Conservation (phyloP, 257 asterid genomes). For the Echium plantagineum region DNA sequence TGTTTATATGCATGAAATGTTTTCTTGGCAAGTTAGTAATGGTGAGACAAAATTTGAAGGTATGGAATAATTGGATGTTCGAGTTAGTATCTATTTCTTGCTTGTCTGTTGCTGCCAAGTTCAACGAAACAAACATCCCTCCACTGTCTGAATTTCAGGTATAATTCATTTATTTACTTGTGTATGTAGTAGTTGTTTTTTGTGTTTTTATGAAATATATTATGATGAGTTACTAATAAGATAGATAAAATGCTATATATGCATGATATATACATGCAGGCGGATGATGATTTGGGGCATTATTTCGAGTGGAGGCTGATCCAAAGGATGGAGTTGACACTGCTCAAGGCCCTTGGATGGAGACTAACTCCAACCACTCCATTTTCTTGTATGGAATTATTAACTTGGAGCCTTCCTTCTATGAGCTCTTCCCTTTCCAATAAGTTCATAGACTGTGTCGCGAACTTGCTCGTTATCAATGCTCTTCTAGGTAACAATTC, state of each 20-base stretch:
- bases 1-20: too few species aligned
- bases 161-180: neutral
- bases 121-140: constrained; percentile 31
- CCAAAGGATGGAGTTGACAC: constrained; percentile 48
- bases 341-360: constrained; percentile 50
- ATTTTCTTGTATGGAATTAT: constrained; percentile 37
- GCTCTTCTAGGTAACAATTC: constrained; percentile 39
- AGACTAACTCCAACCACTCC: constrained; percentile 39
- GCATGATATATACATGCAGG: constrained; percentile 10
- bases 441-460: constrained; percentile 18
- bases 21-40: neutral
- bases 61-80: constrained; percentile 47
- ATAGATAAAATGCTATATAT: too few species aligned
- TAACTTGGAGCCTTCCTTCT: constrained; percentile 11
- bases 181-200: neutral
- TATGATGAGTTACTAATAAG: too few species aligned
- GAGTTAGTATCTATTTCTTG: constrained; percentile 58
- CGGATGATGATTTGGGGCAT: constrained; percentile 37
- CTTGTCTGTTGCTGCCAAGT: constrained; percentile 54
- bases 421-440: constrained; percentile 15
- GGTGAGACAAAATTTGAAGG: constrained; percentile 17
- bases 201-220: too few species aligned
- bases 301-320: constrained; percentile 25
- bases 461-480: constrained; percentile 29
- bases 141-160: constrained; percentile 54